phyloP scores from a whole-genome alignment of 371 early-diverging fungal genomes.

The Apophysomyces trapeziformis region DNA sequence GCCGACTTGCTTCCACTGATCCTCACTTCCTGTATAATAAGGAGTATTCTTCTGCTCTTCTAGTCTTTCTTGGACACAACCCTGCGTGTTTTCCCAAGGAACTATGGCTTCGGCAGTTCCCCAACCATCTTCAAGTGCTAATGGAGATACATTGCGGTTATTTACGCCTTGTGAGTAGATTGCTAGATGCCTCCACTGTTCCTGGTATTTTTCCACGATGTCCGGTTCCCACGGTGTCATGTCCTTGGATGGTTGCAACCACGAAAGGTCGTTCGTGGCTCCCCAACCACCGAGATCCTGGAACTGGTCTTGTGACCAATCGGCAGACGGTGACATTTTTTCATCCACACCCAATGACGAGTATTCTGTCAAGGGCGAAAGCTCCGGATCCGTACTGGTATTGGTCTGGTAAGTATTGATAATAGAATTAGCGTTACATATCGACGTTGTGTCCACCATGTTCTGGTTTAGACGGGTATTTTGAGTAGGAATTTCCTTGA shows the following conservation, averaged over 20 bases:
- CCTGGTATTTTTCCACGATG: background rate
- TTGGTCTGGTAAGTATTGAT: too few relatives aligned
- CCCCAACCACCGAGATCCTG: conserved; percentile 2
- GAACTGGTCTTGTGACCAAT: background rate
- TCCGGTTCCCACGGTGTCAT: background rate
- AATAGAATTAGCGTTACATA: too few relatives aligned
- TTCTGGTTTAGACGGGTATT: background rate
- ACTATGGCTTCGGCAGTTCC: background rate
- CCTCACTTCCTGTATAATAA: background rate
- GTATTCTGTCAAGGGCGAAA: background rate
- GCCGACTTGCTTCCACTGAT: background rate
- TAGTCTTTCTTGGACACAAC: background rate
- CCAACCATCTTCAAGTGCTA: background rate
- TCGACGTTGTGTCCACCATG: too few relatives aligned
- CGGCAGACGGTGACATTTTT: background rate
- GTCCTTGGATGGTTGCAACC: background rate
- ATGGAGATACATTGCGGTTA: background rate
- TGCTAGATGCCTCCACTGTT: background rate
- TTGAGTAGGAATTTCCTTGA: background rate
- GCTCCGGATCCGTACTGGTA: too few relatives aligned
- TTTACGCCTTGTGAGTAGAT: background rate
- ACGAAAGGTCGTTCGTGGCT: background rate
- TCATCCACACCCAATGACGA: background rate
- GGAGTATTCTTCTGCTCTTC: background rate
- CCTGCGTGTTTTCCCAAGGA: background rate